Conservation (phyloP, 768 basidiomycete species). For the Boletellus ananiceps region DNA sequence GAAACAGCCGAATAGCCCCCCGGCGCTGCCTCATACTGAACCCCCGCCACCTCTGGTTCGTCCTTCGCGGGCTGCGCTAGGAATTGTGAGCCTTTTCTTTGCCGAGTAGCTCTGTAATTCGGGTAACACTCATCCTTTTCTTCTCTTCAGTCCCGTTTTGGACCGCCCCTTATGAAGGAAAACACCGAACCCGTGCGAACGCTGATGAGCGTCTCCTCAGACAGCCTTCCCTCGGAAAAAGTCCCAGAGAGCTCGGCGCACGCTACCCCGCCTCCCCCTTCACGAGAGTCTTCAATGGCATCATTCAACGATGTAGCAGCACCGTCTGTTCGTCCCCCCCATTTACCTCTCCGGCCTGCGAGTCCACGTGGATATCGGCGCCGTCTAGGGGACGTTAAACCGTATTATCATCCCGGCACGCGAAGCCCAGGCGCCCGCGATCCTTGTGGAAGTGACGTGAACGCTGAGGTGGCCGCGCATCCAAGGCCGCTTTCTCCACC, state of each 20-base stretch:
- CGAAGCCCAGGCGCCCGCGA: neutral
- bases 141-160: slow-evolving; percentile 27
- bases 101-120: no score
- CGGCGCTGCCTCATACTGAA: slow-evolving; percentile 12
- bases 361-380: slow-evolving; percentile 15
- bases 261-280: slow-evolving; percentile 27
- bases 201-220: slow-evolving; percentile 12
- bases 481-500: slow-evolving; percentile 7
- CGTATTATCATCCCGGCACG: neutral
- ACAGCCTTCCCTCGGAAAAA: slow-evolving; percentile 12
- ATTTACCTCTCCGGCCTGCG: slow-evolving; percentile 22
- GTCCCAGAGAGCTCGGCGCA: slow-evolving; percentile 15
- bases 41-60: slow-evolving; percentile 3
- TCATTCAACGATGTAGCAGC: slow-evolving; percentile 11
- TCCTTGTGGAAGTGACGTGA: neutral
- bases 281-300: slow-evolving; percentile 27
- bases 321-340: slow-evolving; percentile 8
- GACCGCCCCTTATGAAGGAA: slow-evolving; percentile 27
- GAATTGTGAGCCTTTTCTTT: slow-evolving; percentile 11
- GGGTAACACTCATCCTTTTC: neutral
- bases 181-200: slow-evolving; percentile 4
- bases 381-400: slow-evolving; percentile 7
- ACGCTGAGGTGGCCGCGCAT: slow-evolving; percentile 1
- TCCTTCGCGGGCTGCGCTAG: slow-evolving; percentile 14
- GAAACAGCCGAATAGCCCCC: slow-evolving; percentile 7